Evolutionary conservation across 306 rosid species (phyloP).

Genomic region (Inga oerstediana): DNA sequence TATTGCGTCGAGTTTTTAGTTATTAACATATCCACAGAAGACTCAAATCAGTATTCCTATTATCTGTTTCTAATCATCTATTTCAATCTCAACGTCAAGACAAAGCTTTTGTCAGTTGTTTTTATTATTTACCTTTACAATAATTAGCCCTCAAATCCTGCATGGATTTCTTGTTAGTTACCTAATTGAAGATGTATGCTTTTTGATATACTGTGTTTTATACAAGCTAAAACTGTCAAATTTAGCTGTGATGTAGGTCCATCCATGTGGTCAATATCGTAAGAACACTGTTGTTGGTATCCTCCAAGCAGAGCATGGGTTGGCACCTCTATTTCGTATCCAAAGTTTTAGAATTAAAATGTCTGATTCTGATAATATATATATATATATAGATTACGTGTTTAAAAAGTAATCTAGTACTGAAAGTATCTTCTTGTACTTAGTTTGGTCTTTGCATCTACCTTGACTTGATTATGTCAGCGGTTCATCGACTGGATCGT

Average conservation of each 20-base stretch:
- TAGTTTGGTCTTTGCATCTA: conserved; percentile 32
- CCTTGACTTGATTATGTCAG: conserved; percentile 69
- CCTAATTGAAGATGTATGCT: background rate
- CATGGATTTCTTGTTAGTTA: conserved; percentile 21
- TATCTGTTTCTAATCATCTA: background rate
- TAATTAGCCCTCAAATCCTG: conserved; percentile 2
- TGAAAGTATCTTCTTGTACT: conserved; percentile 4
- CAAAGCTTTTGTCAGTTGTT: conserved; percentile 6
- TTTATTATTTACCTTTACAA: conserved; percentile 8
- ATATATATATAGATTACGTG: background rate
- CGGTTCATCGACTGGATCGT: conserved; percentile 91
- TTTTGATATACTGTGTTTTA: conserved; percentile 3
- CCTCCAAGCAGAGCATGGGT: conserved; percentile 86
- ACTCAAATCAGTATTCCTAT: background rate
- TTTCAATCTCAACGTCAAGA: background rate
- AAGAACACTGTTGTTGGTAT: conserved; percentile 95
- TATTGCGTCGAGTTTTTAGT: background rate
- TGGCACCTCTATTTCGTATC: conserved; percentile 96
- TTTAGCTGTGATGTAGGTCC: conserved; percentile 69
- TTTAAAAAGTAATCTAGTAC: background rate
- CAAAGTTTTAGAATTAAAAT: conserved; percentile 34
- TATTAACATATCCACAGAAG: background rate
- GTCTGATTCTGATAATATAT: background rate
- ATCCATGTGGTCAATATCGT: conserved; percentile 98
- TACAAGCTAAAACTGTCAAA: conserved; percentile 34